phyloP scores from a whole-genome alignment of 306 rosid genomes.

The Astragalus glycyphyllos region DNA sequence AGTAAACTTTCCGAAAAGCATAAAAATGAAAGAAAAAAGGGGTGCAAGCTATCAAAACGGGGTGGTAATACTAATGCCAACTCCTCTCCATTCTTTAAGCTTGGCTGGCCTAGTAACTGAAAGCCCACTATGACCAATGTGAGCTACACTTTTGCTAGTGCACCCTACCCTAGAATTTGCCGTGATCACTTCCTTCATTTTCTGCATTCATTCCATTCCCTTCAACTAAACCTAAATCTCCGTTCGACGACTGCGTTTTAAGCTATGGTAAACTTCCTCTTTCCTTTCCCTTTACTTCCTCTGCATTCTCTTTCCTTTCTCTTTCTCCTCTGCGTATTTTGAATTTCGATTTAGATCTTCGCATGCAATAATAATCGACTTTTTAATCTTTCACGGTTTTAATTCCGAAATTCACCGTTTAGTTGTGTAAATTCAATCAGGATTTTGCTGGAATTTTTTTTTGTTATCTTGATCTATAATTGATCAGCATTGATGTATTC shows the following conservation, averaged over 20 bases:
- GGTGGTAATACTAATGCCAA: too few relatives aligned
- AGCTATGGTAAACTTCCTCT: constrained; percentile 35
- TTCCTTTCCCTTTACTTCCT: neutral
- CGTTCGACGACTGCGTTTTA: constrained; percentile 28
- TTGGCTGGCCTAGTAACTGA: too few relatives aligned
- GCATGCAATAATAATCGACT: neutral
- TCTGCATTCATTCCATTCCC: neutral
- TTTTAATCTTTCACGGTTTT: neutral
- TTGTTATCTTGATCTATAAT: constrained; percentile 26
- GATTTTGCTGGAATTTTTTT: neutral
- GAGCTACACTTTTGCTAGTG: too few relatives aligned
- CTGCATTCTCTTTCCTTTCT: neutral
- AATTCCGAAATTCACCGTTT: neutral
- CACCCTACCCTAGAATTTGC: too few relatives aligned
- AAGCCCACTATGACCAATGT: too few relatives aligned
- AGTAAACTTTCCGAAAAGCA: too few relatives aligned
- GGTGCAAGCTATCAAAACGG: too few relatives aligned
- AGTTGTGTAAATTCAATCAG: neutral
- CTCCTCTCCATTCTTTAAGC: too few relatives aligned
- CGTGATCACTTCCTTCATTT: too few relatives aligned
- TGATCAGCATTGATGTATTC: neutral
- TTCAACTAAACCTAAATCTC: constrained; percentile 3
- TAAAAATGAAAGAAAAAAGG: too few relatives aligned
- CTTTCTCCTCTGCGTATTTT: constrained; percentile 16
- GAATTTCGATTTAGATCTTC: neutral